These are phyloP conservation scores for Coprinopsis marcescibilis DNA, from an alignment of 768 basidiomycete genomes.

Conservation along the genomic window DNA sequence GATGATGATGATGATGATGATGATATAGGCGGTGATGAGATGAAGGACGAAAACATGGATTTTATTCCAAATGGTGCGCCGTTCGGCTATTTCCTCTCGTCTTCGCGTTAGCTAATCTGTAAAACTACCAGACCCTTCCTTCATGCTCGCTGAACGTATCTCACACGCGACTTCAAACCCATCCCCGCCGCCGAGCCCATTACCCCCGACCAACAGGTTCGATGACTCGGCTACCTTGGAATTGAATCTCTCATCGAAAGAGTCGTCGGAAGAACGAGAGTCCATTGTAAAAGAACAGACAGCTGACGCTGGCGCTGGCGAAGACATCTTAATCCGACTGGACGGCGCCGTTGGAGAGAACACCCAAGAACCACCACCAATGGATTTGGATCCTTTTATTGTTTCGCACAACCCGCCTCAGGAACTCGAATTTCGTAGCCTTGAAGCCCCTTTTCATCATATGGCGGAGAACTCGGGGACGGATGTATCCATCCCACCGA, in stretches of 20 bases:
- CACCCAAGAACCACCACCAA: slow-evolving; percentile 16
- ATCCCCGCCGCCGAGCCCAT: slow-evolving; percentile 47
- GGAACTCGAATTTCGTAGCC: not conserved
- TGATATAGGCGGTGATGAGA: slow-evolving; percentile 25
- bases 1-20: slow-evolving; percentile 24
- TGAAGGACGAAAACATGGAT: slow-evolving; percentile 23
- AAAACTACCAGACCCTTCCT: slow-evolving; percentile 51
- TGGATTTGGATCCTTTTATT: slow-evolving; percentile 34
- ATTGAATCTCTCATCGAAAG: not conserved
- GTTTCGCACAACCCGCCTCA: not conserved
- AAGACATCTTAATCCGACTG: too few relatives aligned
- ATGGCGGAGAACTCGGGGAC: not conserved
- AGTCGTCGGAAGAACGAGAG: not conserved
- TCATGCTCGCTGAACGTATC: slow-evolving; percentile 58
- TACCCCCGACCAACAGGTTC: slow-evolving; percentile 7
- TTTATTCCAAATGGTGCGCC: slow-evolving; percentile 39
- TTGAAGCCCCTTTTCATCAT: not conserved
- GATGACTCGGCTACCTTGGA: slow-evolving; percentile 8
- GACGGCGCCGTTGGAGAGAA: too few relatives aligned
- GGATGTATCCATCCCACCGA: slow-evolving; percentile 3
- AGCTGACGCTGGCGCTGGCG: too few relatives aligned
- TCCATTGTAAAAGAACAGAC: too few relatives aligned
- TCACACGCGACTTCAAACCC: slow-evolving; percentile 71
- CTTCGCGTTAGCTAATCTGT: slow-evolving; percentile 1
- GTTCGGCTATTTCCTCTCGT: slow-evolving; percentile 12